These are phyloP conservation scores for Fagus sylvatica DNA, from an alignment of 306 rosid genomes.

Conservation along the genomic window DNA sequence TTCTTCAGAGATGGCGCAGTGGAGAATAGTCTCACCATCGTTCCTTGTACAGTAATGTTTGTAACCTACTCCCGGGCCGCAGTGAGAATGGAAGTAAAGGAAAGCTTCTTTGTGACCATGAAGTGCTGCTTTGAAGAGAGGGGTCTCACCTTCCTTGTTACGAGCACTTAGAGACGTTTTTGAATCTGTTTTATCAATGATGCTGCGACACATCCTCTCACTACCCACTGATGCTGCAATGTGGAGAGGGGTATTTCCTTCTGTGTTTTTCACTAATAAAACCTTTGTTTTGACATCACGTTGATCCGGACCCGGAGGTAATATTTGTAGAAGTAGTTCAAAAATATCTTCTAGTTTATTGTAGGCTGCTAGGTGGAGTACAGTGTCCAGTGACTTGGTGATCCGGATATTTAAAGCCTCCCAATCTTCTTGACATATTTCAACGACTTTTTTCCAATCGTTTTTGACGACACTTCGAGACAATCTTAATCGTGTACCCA, in stretches of 20 bases:
- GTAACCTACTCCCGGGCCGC: background rate
- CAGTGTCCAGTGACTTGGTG: slow-evolving; percentile 39
- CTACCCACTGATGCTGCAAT: slow-evolving; percentile 43
- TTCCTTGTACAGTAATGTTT: slow-evolving; percentile 24
- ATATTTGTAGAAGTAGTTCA: background rate
- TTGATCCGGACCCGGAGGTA: too few relatives aligned
- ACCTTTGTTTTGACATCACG: background rate
- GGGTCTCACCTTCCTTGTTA: slow-evolving; percentile 32
- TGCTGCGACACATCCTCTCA: slow-evolving; percentile 20
- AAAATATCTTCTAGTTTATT: slow-evolving; percentile 22
- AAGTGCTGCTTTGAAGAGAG: slow-evolving; percentile 44
- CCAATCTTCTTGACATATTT: background rate
- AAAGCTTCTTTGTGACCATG: slow-evolving; percentile 33
- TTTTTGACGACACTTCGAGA: too few relatives aligned
- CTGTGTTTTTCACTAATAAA: background rate
- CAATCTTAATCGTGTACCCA: too few relatives aligned
- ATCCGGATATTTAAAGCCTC: slow-evolving; percentile 4
- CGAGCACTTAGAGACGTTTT: background rate
- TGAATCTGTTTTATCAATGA: background rate
- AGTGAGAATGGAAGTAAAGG: slow-evolving; percentile 11
- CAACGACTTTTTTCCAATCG: slow-evolving; percentile 20
- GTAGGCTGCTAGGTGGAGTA: slow-evolving; percentile 49
- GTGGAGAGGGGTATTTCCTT: slow-evolving; percentile 57
- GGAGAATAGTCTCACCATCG: slow-evolving; percentile 41
- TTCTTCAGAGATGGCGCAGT: slow-evolving; percentile 26